Evolutionary conservation across 108 stramenopile genomes (phyloP).

Genomic region (Cylindrotheca closterium): DNA sequence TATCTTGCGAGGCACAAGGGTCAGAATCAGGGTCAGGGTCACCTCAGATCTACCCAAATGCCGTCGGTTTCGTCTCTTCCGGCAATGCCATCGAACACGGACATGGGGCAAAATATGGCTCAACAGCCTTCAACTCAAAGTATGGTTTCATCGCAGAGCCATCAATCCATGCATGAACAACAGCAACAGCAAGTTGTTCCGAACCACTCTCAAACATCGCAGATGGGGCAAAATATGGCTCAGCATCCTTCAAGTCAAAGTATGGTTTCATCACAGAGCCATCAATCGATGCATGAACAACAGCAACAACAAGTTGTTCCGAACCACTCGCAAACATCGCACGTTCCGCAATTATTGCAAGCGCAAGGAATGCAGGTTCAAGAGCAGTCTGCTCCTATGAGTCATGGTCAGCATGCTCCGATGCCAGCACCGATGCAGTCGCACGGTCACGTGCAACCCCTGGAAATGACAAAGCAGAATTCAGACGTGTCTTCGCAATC

Average conservation of each 20-base stretch:
- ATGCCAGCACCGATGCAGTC: conserved; percentile 20
- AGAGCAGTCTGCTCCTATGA: conserved; percentile 8
- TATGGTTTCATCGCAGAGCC: conserved; percentile 5
- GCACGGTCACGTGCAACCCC: conserved; percentile 1
- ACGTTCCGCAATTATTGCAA: conserved; percentile 8
- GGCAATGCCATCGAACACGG: conserved; percentile 2
- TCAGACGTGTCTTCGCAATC: neutral
- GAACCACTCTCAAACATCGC: conserved; percentile 30
- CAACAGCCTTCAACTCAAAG: conserved; percentile 4
- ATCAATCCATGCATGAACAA: conserved; percentile 10
- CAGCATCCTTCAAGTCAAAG: conserved; percentile 4
- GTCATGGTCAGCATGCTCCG: conserved; percentile 6
- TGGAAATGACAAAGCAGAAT: conserved; percentile 3
- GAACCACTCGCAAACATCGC: conserved; percentile 30
- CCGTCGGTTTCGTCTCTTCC: neutral
- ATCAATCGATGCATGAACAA: conserved; percentile 10
- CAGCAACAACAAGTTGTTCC: conserved; percentile 8
- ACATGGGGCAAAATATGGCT: conserved; percentile 7
- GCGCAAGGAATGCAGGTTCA: conserved; percentile 23
- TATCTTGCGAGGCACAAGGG: conserved; percentile 36
- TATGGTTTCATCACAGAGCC: conserved; percentile 5
- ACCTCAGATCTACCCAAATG: neutral
- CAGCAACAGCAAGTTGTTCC: conserved; percentile 8
- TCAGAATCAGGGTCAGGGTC: neutral
- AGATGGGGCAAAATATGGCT: conserved; percentile 8